Evolutionary conservation across 805 yeast species (phyloP).

Genomic region (Hanseniaspora nectarophila): DNA sequence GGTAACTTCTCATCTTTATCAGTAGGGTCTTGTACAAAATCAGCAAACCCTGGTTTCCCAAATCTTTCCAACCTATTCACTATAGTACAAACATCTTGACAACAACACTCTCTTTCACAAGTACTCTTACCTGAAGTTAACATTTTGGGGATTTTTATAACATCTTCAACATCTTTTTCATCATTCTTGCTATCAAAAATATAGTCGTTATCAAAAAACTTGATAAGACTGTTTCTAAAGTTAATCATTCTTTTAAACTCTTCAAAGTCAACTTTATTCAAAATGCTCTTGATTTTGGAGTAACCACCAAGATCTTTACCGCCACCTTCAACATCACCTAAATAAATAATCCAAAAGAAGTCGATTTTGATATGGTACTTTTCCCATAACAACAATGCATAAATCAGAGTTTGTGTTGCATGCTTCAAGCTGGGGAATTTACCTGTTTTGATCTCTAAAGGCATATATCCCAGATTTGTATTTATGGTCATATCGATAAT

Average conservation of each 20-base stretch:
- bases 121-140: constrained; percentile 11
- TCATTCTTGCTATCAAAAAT: constrained; percentile 30
- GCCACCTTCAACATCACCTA: constrained; percentile 46
- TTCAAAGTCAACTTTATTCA: constrained; percentile 24
- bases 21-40: constrained; percentile 23
- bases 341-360: constrained; percentile 60
- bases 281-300: not conserved
- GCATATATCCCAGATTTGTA: constrained; percentile 51
- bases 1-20: not conserved
- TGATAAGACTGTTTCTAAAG: constrained; percentile 59
- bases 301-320: constrained; percentile 36
- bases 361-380: constrained; percentile 59
- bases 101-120: constrained; percentile 12
- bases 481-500: constrained; percentile 78
- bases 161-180: constrained; percentile 16
- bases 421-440: constrained; percentile 49
- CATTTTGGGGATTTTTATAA: constrained; percentile 3
- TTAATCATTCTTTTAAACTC: constrained; percentile 61
- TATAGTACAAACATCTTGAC: constrained; percentile 13
- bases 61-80: constrained; percentile 40
- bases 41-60: constrained; percentile 49
- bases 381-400: constrained; percentile 67
- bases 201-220: constrained; percentile 28
- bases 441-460: constrained; percentile 88
- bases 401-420: constrained; percentile 75